phyloP scores from a whole-genome alignment of 2,329 filamentous ascomycete genomes.

The Colletotrichum siamense region DNA sequence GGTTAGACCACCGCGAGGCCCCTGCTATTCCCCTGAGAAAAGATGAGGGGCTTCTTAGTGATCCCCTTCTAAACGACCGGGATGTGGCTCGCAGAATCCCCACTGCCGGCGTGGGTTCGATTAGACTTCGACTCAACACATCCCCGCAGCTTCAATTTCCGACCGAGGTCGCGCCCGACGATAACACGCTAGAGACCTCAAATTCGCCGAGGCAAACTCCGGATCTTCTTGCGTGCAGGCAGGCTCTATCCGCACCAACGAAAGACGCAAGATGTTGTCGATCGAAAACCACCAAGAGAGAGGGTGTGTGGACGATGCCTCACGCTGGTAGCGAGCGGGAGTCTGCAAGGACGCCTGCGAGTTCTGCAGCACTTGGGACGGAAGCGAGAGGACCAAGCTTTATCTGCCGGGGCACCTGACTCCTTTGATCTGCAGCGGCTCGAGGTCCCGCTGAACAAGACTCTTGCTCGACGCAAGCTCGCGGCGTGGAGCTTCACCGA shows the following conservation, averaged over 20 bases:
- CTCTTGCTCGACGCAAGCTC: background rate
- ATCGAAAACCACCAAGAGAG: background rate
- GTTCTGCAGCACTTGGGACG: background rate
- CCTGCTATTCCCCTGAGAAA: background rate
- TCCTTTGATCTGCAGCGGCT: background rate
- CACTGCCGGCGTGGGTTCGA: background rate
- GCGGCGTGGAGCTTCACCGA: background rate
- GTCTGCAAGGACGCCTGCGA: background rate
- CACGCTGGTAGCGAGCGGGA: background rate
- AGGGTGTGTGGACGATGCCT: background rate
- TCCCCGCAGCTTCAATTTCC: slow-evolving; percentile 17
- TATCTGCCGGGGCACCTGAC: background rate
- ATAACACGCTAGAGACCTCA: background rate
- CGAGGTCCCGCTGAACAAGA: slow-evolving; percentile 16
- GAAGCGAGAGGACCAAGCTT: background rate
- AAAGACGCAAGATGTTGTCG: background rate
- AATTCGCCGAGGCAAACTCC: slow-evolving; percentile 6
- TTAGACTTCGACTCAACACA: slow-evolving; percentile 6
- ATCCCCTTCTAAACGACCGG: background rate
- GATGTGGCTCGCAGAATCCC: background rate
- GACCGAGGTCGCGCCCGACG: background rate
- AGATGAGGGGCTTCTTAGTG: background rate
- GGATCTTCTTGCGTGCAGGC: background rate
- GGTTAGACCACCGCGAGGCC: slow-evolving; percentile 10
- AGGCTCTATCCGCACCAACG: background rate